These are phyloP conservation scores for Pythium scleroteichum DNA, from an alignment of 352 stramenopile species.

Conservation along the genomic window DNA sequence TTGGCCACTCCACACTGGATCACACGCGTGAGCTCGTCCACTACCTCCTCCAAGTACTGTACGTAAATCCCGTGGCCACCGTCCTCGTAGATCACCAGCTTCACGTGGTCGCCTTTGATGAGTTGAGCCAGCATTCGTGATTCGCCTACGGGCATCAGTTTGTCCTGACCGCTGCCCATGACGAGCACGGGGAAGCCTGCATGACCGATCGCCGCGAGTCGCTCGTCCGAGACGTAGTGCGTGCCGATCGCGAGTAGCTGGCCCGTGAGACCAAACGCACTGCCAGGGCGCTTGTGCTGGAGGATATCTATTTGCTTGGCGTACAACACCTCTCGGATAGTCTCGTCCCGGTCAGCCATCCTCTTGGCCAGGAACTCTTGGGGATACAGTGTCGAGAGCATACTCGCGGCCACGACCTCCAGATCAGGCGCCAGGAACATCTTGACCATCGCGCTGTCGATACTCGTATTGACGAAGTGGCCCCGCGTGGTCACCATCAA, in stretches of 20 bases:
- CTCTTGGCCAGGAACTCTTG: conserved; percentile 32
- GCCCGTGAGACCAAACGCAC: conserved; percentile 16
- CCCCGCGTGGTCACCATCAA: conserved; percentile 54
- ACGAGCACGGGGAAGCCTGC: conserved; percentile 52
- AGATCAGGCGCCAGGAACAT: conserved; percentile 38
- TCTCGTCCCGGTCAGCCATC: conserved; percentile 28
- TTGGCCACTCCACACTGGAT: background rate
- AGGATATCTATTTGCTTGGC: conserved; percentile 16
- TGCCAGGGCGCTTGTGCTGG: background rate
- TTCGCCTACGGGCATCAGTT: conserved; percentile 45
- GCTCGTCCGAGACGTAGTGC: conserved; percentile 52
- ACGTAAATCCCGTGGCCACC: conserved; percentile 44
- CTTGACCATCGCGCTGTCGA: conserved; percentile 20
- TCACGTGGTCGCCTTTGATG: conserved; percentile 41
- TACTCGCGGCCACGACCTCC: conserved; percentile 28
- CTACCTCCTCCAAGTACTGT: conserved; percentile 36
- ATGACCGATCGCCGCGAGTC: conserved; percentile 40
- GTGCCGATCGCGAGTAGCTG: conserved; percentile 30
- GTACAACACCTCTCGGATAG: conserved; percentile 13
- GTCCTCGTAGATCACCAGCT: conserved; percentile 44
- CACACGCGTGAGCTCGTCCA: conserved; percentile 30
- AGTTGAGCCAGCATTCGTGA: conserved; percentile 38
- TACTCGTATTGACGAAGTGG: conserved; percentile 35
- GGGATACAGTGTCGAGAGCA: conserved; percentile 40
- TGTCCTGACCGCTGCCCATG: conserved; percentile 44